A percentile compares a stretch with the other conserved stretches of the same genome.
These are phyloP conservation scores for Brassica napus DNA, from an alignment of 345 rosid species.

Conservation along the genomic window DNA sequence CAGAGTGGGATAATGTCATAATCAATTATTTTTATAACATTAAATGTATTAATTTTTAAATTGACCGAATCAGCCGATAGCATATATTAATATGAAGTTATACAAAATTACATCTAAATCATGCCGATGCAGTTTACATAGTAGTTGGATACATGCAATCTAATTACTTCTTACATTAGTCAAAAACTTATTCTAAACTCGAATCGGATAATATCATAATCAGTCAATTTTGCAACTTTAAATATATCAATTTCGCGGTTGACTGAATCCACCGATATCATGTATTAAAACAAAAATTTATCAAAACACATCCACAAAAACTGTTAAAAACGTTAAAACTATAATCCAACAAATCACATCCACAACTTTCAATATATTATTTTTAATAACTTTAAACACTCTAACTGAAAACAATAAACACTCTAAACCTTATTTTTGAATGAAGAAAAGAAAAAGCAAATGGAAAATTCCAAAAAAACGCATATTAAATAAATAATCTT, in stretches of 20 bases:
- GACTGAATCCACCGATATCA: background rate
- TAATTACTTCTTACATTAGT: too few relatives aligned
- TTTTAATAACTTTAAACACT: conserved; percentile 1
- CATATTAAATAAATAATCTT: background rate
- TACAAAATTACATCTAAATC: too few relatives aligned
- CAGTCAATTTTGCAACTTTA: background rate
- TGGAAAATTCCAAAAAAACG: conserved; percentile 16
- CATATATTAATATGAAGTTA: background rate
- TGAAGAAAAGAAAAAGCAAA: conserved; percentile 5
- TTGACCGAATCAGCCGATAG: background rate
- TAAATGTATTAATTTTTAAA: background rate
- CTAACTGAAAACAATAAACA: conserved; percentile 29
- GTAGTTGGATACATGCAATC: too few relatives aligned
- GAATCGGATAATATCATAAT: background rate
- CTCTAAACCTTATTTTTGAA: background rate
- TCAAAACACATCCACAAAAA: too few relatives aligned
- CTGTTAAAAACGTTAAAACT: background rate
- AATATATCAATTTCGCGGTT: background rate
- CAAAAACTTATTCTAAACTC: too few relatives aligned
- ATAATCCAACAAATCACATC: conserved; percentile 5
- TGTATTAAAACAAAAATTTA: background rate
- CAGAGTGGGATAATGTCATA: too few relatives aligned
- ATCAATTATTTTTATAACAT: background rate
- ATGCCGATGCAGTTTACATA: too few relatives aligned
- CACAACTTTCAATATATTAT: background rate